Evolutionary conservation across 306 rosid species (phyloP).

Genomic region (Inga oerstediana): DNA sequence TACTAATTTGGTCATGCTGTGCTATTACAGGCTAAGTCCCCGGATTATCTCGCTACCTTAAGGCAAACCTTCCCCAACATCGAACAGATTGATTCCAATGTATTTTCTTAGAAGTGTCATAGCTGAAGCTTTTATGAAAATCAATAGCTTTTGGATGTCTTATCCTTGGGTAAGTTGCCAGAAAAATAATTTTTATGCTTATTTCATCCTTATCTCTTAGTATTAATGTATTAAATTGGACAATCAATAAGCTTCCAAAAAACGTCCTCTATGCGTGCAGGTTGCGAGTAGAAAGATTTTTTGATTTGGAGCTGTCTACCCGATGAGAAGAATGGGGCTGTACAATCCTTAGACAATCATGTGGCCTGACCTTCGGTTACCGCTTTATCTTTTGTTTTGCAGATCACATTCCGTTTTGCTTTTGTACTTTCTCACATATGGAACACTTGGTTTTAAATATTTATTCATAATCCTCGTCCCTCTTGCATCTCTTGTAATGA

Average conservation of each 20-base stretch:
- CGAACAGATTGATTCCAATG: slow-evolving; percentile 62
- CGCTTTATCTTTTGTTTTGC: neutral
- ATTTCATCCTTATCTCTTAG: neutral
- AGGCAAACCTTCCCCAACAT: slow-evolving; percentile 56
- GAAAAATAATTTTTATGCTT: neutral
- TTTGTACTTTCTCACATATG: neutral
- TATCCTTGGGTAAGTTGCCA: slow-evolving; percentile 7
- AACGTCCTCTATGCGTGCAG: neutral
- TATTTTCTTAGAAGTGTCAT: slow-evolving; percentile 54
- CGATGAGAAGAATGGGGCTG: neutral
- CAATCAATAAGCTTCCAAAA: neutral
- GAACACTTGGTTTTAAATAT: neutral
- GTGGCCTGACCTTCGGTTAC: neutral
- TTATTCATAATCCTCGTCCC: neutral
- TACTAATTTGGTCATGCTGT: slow-evolving; percentile 27
- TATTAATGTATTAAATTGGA: neutral
- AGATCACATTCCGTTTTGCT: neutral
- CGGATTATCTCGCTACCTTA: slow-evolving; percentile 52
- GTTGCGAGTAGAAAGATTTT: neutral
- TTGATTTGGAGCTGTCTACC: neutral
- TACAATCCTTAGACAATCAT: neutral
- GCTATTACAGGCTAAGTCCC: slow-evolving; percentile 69
- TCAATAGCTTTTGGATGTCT: neutral
- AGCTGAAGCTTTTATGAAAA: slow-evolving; percentile 9
- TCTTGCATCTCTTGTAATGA: neutral